These are phyloP conservation scores for Protomyces lactucae-debilis DNA, from an alignment of 1,139 yeast genomes.

Conservation along the genomic window DNA sequence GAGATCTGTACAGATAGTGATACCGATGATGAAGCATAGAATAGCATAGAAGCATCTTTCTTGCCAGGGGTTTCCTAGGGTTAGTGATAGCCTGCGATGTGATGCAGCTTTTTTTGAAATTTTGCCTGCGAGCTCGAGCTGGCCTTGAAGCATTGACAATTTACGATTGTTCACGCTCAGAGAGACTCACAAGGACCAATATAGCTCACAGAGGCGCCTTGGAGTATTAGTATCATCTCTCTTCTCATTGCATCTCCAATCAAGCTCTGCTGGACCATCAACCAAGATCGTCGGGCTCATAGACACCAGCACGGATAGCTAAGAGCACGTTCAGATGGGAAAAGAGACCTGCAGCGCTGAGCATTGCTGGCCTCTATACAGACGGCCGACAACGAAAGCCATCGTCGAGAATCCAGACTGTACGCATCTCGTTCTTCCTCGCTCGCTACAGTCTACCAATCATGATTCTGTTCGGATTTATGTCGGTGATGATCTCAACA, in stretches of 20 bases:
- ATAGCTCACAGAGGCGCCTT: no score
- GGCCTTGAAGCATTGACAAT: no score
- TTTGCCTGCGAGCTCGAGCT: no score
- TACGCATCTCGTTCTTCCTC: neutral
- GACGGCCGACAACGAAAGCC: neutral
- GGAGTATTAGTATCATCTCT: no score
- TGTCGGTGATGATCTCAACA: neutral
- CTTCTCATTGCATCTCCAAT: no score
- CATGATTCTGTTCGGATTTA: neutral
- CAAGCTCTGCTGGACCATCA: no score
- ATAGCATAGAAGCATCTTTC: neutral
- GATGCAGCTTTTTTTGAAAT: no score
- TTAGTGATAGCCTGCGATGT: no score
- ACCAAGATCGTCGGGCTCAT: no score
- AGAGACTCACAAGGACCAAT: no score
- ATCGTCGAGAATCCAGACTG: neutral
- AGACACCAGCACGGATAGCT: neutral
- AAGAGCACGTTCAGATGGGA: neutral
- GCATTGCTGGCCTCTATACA: neutral
- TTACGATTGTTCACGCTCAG: no score
- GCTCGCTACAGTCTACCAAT: neutral
- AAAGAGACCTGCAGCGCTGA: neutral
- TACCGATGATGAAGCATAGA: slow-evolving; percentile 13
- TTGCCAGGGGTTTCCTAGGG: no score
- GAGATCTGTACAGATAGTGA: slow-evolving; percentile 29